Evolutionary conservation across 2,329 filamentous ascomycete genomes (phyloP).

Genomic region (Escovopsis sp.): DNA sequence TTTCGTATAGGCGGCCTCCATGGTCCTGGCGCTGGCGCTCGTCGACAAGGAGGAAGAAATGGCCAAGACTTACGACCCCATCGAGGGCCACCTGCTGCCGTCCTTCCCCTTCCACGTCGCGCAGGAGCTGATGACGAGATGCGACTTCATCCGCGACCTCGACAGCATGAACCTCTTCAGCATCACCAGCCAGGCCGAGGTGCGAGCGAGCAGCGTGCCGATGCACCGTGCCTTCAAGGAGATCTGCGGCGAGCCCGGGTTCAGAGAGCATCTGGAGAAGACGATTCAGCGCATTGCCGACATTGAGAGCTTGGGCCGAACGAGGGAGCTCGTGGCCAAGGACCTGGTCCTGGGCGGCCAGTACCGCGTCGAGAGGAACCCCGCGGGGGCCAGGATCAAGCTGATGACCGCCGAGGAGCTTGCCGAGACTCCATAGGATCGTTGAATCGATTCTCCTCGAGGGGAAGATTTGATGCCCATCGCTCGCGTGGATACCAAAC

Average conservation of each 20-base stretch:
- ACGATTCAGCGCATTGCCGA: constrained; percentile 78
- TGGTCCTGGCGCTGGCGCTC: constrained; percentile 81
- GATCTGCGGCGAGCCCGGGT: constrained; percentile 63
- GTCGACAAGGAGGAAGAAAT: constrained; percentile 64
- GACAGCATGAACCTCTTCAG: constrained; percentile 93
- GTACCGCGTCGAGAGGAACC: constrained; percentile 46
- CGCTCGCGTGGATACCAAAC: no score
- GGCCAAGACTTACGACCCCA: constrained; percentile 50
- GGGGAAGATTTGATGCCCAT: no score
- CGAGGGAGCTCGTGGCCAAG: constrained; percentile 90
- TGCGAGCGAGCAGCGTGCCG: constrained; percentile 84
- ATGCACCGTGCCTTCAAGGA: constrained; percentile 89
- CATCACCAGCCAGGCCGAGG: constrained; percentile 74
- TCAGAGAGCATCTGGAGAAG: constrained; percentile 66
- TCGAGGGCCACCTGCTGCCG: constrained; percentile 61
- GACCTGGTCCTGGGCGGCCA: constrained; percentile 76
- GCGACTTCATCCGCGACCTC: constrained; percentile 85
- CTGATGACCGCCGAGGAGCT: constrained; percentile 28
- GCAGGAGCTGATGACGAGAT: constrained; percentile 85
- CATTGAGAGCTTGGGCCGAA: constrained; percentile 85
- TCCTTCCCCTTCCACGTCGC: constrained; percentile 69
- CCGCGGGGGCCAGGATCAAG: constrained; percentile 26
- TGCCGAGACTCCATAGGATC: neutral
- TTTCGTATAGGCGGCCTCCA: constrained; percentile 56
- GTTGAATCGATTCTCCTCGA: no score